Evolutionary conservation across 2,329 filamentous ascomycete genomes (phyloP).

Genomic region (Dactylellina drechsleri): DNA sequence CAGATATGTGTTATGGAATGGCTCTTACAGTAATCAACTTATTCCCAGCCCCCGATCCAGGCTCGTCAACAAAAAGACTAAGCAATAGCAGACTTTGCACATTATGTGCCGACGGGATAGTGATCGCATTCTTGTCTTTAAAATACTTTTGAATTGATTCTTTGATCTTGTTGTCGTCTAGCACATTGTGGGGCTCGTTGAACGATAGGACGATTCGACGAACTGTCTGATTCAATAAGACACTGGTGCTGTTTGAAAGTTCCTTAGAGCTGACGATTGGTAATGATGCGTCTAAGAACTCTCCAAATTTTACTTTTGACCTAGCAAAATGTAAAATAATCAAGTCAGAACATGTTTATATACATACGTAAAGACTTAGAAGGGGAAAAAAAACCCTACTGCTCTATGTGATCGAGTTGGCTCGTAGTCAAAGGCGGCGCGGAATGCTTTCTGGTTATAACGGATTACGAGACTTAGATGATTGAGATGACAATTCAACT

Average conservation of each 20-base stretch:
- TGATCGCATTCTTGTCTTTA: conserved; percentile 56
- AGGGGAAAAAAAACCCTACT: conserved; percentile 26
- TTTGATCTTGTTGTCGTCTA: conserved; percentile 50
- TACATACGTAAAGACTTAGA: not conserved
- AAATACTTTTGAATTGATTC: conserved; percentile 56
- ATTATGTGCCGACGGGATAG: conserved; percentile 55
- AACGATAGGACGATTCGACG: conserved; percentile 54
- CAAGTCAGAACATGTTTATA: not conserved
- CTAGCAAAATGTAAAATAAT: conserved; percentile 1
- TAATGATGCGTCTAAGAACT: conserved; percentile 54
- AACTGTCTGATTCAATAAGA: conserved; percentile 56
- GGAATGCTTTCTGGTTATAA: conserved; percentile 26
- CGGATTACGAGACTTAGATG: not conserved
- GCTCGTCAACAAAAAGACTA: conserved; percentile 56
- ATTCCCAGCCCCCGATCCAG: conserved; percentile 55
- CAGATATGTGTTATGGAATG: conserved; percentile 12
- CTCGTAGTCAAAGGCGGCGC: conserved; percentile 17
- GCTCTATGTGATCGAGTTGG: conserved; percentile 54
- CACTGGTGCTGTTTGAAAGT: conserved; percentile 55
- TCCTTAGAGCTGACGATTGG: conserved; percentile 56
- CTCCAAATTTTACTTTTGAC: conserved; percentile 43
- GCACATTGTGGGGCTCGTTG: conserved; percentile 49
- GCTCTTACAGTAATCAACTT: conserved; percentile 56
- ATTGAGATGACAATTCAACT: not conserved
- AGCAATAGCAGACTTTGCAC: conserved; percentile 56